Evolutionary conservation across 495 filamentous ascomycete species (phyloP), one percentile per base, ranked within the genome.

Genomic region (Chaetomium tenue): DNA sequence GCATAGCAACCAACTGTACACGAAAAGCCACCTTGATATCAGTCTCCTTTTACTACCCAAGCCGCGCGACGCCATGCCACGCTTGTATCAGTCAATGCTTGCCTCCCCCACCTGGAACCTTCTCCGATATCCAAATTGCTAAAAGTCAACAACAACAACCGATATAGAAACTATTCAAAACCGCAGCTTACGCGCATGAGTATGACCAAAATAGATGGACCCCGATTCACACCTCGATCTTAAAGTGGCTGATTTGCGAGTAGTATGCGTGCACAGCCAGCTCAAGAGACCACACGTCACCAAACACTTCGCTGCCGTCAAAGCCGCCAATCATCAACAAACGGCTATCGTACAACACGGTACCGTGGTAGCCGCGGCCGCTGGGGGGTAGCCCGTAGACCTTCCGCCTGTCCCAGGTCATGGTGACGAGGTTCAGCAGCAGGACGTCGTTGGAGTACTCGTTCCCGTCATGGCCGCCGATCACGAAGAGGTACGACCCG

Each of bases 171-270:
- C 26, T 7, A 16, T 3, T 59, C 23, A 2, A 18, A 50, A 50
- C 16, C 6, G 33, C 18, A 23, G n/a, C 2, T 20, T 11, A 6
- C 46, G 46, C 46, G 18, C 3, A 50, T n/a, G n/a, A 50, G 20
- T 15, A 47, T 8, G 46, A 1, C 26, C 23, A 7, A 11, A 20
- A 39, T 28, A 26, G 42, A 23, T 30, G 2, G n/a, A 37, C 6
- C 26, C 8, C 12, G 4, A 8, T 28, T 72, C 75, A 88, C 44
- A 88, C 84, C 70, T 87, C 86, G 63, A 88, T 87, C 16, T 77
- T 83, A 63, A 88, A 88, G 70, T 88, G 84, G 66, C 83, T 86
- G 69, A 88, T 88, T 69, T 88, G 86, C 54, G 84, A 86, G 63
- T 88, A 88, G 68, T 88, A 88, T 37, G 86, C 81, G 66, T 86